phyloP scores from a whole-genome alignment of 2,329 filamentous ascomycete genomes.

The Colletotrichum tamarilloi region DNA sequence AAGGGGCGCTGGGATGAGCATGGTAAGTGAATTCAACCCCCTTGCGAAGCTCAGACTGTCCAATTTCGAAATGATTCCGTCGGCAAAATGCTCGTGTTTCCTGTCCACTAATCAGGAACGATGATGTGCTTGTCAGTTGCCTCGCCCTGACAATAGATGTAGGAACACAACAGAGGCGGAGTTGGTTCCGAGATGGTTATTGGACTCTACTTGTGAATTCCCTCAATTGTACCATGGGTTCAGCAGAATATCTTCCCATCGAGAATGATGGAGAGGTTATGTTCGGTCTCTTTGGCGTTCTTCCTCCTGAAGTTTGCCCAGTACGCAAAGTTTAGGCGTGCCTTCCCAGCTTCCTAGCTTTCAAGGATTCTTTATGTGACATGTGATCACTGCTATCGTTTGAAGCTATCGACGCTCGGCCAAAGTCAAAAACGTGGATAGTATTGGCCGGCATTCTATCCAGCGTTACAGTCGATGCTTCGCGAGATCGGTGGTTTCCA shows the following conservation, averaged over 20 bases:
- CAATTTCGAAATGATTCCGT: constrained; percentile 2
- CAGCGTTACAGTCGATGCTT: background rate
- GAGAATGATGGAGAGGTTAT: background rate
- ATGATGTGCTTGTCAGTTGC: background rate
- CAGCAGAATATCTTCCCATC: background rate
- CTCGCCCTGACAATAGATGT: background rate
- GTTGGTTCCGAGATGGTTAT: background rate
- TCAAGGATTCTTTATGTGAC: background rate
- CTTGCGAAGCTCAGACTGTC: background rate
- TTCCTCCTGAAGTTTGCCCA: background rate
- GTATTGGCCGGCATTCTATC: background rate
- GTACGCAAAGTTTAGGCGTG: background rate
- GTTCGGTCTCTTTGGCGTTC: background rate
- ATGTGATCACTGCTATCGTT: background rate
- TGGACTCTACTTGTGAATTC: background rate
- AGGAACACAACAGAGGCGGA: background rate
- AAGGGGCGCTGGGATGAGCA: background rate
- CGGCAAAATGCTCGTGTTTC: background rate
- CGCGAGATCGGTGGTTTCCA: background rate
- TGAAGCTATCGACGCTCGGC: background rate
- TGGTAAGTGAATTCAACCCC: constrained; percentile 7
- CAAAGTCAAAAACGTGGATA: background rate
- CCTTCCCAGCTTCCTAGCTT: background rate
- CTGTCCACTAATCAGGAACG: background rate
- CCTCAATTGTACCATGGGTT: background rate